Percentiles rank a stretch among this genome's conserved stretches.
These are phyloP conservation scores for Penium margaritaceum DNA, from an alignment of 139 green algal genomes.

Conservation along the genomic window DNA sequence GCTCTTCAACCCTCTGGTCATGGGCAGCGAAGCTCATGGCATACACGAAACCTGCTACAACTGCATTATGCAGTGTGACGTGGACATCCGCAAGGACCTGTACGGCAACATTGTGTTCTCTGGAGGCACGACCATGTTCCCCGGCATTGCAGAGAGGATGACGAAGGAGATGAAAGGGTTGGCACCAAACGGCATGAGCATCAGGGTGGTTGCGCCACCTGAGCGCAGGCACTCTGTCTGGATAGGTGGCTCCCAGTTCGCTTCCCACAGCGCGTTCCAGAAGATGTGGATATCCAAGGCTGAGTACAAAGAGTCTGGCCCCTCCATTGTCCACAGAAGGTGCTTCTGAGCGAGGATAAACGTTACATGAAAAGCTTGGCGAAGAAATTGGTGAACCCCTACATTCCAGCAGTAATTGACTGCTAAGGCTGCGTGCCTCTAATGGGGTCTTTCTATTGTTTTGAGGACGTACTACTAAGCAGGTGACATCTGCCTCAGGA, in stretches of 20 bases:
- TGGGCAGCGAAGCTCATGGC: conserved; percentile 45
- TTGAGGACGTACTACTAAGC: no score
- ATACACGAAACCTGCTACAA: conserved; percentile 51
- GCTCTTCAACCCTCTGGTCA: conserved; percentile 46
- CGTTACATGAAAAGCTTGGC: no score
- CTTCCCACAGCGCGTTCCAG: conserved; percentile 53
- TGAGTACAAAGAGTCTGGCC: conserved; percentile 94
- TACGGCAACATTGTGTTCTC: conserved; percentile 52
- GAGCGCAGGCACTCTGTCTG: conserved; percentile 55
- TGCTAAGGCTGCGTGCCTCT: no score
- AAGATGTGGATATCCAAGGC: conserved; percentile 65
- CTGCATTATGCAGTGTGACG: conserved; percentile 54
- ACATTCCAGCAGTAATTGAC: no score
- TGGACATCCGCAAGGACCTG: conserved; percentile 47
- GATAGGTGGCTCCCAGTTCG: conserved; percentile 54
- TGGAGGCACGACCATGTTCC: conserved; percentile 52
- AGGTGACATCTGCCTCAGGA: no score
- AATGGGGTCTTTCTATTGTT: no score
- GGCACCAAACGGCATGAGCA: conserved; percentile 46
- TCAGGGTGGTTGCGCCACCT: conserved; percentile 51
- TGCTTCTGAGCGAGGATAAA: conserved; percentile 71
- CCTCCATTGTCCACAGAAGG: conserved; percentile 94
- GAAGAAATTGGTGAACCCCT: no score
- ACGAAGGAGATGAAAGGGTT: conserved; percentile 47
- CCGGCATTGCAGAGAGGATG: conserved; percentile 43